Base-by-base conservation (phyloP, 2,329 filamentous ascomycete genomes). In the Aspergillus sp. region DNA sequence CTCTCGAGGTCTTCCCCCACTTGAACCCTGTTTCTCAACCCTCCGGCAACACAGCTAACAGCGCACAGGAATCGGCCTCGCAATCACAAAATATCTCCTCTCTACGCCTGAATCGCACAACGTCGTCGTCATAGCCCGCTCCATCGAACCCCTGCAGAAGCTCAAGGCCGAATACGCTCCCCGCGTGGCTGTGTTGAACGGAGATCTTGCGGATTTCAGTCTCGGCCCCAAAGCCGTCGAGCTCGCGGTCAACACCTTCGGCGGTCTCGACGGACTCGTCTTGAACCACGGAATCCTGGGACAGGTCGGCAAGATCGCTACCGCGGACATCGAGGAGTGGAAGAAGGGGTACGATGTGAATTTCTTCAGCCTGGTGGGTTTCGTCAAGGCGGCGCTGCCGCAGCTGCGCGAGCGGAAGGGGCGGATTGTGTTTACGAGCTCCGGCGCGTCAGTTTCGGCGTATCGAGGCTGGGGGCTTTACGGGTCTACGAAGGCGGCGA, bases 241-340 rank as follows among this genome's bases (percentile, higher is more conserved):
- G 3, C 78, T 88, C 1, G 90, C 93, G 0, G 72, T 90, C 11
- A 79, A 84, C 30, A 80, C 85, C 0, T 98, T 92, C 75, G 89
- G 89, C 9, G 82, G 81, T 53, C 78, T 99, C 4, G 93, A 99
- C 73, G 90, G 89, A 1, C 75, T 99, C 49, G 87, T 99, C 13
- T 80, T 98, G 64, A 98, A 98, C 76, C 95, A 99, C 74, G 93
- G 93, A 22, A 82, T 88, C 0, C 79, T 99, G 49, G 85, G 87
- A n/a, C 91, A 92, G 1, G 88, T 96, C 47, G 87, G 86, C 54
- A 87, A 85, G 61, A 80, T 98, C 49, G 87, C 80, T 3, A 85
- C 94, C 59, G 83, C 84, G 17, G 85, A 86, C n/a, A 72, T 87
- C 0, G 87, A 90, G 43, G 89, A 91, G 63, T 97, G 93, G 91